Evolutionary conservation across 805 yeast species (phyloP).

Genomic region (Saccharomycopsis sp.): DNA sequence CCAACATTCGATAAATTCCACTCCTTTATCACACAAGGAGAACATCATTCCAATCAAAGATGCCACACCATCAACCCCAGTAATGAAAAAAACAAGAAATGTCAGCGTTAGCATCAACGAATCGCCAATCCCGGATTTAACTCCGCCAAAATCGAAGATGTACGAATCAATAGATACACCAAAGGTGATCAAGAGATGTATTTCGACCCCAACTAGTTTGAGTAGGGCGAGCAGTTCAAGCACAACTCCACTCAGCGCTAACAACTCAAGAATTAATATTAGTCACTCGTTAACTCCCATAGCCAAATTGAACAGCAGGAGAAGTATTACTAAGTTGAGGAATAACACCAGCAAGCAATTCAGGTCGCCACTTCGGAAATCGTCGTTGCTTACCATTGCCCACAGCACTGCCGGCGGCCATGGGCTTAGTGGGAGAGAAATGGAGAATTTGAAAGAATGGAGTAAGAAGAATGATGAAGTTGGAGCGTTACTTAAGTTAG

Average conservation of each 20-base stretch:
- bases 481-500: neutral
- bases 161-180: slow-evolving; percentile 8
- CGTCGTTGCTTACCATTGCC: neutral
- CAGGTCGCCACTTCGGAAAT: slow-evolving; percentile 14
- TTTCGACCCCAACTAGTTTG: slow-evolving; percentile 5
- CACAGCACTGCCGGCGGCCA: neutral
- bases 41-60: slow-evolving; percentile 16
- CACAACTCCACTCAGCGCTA: neutral
- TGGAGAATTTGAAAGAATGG: neutral
- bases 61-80: neutral
- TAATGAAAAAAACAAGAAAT: neutral
- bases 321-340: slow-evolving; percentile 4
- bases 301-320: neutral
- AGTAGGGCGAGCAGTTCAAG: neutral
- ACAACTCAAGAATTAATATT: neutral
- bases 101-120: neutral
- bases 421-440: neutral
- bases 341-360: slow-evolving; percentile 2
- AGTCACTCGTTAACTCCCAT: slow-evolving; percentile 3
- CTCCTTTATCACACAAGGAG: slow-evolving; percentile 14
- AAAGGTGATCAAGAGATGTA: slow-evolving; percentile 2
- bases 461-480: slow-evolving; percentile 1
- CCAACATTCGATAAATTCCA: slow-evolving; percentile 18
- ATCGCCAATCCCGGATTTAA: slow-evolving; percentile 17
- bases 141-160: slow-evolving; percentile 14